Conservation (phyloP, 108 stramenopile genomes). For the Pseudonitzschia delicatissima region DNA sequence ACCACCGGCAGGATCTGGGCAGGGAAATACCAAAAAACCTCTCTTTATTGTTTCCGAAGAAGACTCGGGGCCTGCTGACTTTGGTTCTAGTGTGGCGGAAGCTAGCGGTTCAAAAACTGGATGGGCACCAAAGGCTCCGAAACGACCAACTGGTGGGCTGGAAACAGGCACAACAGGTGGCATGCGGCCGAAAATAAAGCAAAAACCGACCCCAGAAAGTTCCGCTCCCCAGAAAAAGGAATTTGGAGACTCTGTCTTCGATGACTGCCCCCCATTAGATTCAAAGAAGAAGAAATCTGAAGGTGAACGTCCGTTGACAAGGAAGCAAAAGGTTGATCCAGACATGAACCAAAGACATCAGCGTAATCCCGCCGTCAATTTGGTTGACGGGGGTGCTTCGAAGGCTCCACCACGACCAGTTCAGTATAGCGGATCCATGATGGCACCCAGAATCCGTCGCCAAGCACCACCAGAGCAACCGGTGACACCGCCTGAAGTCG, state of each 20-base stretch:
- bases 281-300: background rate
- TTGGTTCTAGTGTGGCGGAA: conserved; percentile 2
- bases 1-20: background rate
- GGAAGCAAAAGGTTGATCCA: background rate
- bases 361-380: background rate
- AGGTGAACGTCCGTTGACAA: background rate
- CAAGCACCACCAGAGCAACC: background rate
- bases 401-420: background rate
- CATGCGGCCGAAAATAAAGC: conserved; percentile 1
- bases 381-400: conserved; percentile 7
- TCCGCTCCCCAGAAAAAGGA: background rate
- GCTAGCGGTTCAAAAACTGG: conserved; percentile 7
- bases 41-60: conserved; percentile 6
- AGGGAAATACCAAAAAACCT: background rate
- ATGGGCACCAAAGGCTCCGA: conserved; percentile 3
- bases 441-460: conserved; percentile 2
- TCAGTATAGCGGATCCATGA: conserved; percentile 2
- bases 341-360: background rate
- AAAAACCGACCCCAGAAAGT: background rate
- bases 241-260: background rate
- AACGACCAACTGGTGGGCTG: background rate
- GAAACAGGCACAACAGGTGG: conserved; percentile 2
- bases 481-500: background rate
- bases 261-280: background rate
- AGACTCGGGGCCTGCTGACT: background rate